These are phyloP conservation scores for Blastocystis sp. DNA, from an alignment of 352 stramenopile genomes.

Conservation along the genomic window DNA sequence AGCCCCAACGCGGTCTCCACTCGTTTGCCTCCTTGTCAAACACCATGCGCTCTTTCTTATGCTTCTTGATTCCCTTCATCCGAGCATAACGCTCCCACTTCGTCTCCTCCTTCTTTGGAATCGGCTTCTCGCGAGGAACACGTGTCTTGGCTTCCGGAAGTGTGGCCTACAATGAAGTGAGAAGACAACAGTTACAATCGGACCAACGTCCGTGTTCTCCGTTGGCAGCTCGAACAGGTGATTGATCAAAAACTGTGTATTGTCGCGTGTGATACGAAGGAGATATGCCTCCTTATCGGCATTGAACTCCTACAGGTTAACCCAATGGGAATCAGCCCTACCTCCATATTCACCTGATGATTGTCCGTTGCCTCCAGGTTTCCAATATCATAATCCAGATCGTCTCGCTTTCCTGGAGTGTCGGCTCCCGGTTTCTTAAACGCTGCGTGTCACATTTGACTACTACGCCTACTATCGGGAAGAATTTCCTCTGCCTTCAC, in stretches of 20 bases:
- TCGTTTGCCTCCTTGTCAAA: constrained; percentile 84
- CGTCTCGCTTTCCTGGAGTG: constrained; percentile 62
- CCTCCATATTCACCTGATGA: constrained; percentile 71
- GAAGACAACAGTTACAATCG: constrained; percentile 64
- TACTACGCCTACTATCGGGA: constrained; percentile 7
- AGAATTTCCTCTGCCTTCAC: constrained; percentile 29
- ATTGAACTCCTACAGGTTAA: constrained; percentile 18
- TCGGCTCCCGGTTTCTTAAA: constrained; percentile 46
- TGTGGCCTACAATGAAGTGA: not conserved
- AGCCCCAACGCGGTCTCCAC: constrained; percentile 82
- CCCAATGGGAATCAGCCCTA: constrained; percentile 45
- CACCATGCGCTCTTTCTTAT: constrained; percentile 87
- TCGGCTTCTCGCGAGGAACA: constrained; percentile 75
- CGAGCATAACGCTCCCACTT: constrained; percentile 96
- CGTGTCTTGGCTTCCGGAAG: constrained; percentile 67
- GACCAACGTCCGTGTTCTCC: constrained; percentile 80
- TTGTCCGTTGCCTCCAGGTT: constrained; percentile 77
- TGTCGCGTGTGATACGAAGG: constrained; percentile 74
- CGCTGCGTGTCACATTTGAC: not conserved
- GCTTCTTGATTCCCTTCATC: constrained; percentile 88
- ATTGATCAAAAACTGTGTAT: constrained; percentile 82
- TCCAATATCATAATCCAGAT: constrained; percentile 75
- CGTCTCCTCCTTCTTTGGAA: constrained; percentile 85
- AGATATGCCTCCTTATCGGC: constrained; percentile 73
- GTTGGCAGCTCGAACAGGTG: constrained; percentile 78